Conservation (phyloP, 1,284 basidiomycete species). For the Ustilago loliicola region DNA sequence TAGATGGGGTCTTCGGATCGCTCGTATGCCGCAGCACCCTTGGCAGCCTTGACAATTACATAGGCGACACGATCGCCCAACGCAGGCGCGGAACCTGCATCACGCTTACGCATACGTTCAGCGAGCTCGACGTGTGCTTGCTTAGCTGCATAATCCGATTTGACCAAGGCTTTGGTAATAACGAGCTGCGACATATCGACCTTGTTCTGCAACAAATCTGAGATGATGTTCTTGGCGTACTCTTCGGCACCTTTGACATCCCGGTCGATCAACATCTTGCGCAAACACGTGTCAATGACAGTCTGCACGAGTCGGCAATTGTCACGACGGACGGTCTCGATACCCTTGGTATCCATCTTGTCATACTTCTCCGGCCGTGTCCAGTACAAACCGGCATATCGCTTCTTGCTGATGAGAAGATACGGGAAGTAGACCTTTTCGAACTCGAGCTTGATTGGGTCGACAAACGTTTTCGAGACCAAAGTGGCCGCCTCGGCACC, state of each 20-base stretch:
- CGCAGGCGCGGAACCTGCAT: constrained; percentile 68
- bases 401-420: constrained; percentile 70
- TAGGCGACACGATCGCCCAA: constrained; percentile 70
- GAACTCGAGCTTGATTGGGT: constrained; percentile 70
- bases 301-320: constrained; percentile 70
- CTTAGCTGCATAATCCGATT: constrained; percentile 68
- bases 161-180: constrained; percentile 69
- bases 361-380: constrained; percentile 66
- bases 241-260: constrained; percentile 69
- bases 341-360: constrained; percentile 71
- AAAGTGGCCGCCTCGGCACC: constrained; percentile 92
- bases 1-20: constrained; percentile 70
- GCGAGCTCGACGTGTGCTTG: constrained; percentile 70
- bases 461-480: constrained; percentile 74
- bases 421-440: constrained; percentile 70
- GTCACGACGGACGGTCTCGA: constrained; percentile 70
- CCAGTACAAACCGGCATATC: constrained; percentile 70
- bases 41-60: constrained; percentile 69
- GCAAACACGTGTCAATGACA: constrained; percentile 69
- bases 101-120: constrained; percentile 69
- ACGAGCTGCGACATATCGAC: constrained; percentile 70
- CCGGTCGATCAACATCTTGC: constrained; percentile 70
- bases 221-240: constrained; percentile 68
- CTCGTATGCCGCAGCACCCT: constrained; percentile 69
- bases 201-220: constrained; percentile 70